A percentile compares a stretch with the other conserved stretches of the same genome.
Evolutionary conservation across 805 yeast species (phyloP).

Genomic region (Metschnikowia gelsemii): DNA sequence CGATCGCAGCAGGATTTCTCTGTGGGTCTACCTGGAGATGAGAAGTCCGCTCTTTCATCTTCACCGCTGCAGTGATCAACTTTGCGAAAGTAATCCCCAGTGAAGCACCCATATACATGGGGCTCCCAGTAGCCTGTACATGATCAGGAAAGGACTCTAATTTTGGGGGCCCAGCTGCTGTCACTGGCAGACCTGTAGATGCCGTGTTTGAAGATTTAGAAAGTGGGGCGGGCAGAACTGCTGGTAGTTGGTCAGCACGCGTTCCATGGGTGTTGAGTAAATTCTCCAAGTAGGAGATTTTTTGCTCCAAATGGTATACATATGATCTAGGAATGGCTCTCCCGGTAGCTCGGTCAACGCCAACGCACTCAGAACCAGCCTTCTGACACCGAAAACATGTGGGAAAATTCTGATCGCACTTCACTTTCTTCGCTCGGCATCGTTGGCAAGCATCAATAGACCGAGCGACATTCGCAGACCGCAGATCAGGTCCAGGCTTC

Average conservation of each 20-base stretch:
- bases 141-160: conserved; percentile 2
- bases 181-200: neutral
- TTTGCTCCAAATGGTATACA: conserved; percentile 67
- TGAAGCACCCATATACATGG: conserved; percentile 19
- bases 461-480: conserved; percentile 43
- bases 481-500: neutral
- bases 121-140: conserved; percentile 1
- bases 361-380: conserved; percentile 73
- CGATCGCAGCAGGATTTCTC: conserved; percentile 14
- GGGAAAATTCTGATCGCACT: conserved; percentile 69
- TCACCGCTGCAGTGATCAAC: conserved; percentile 74
- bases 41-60: conserved; percentile 37
- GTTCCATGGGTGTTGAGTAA: conserved; percentile 1
- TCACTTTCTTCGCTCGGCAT: conserved; percentile 66
- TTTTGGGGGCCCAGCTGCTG: neutral
- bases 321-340: conserved; percentile 82
- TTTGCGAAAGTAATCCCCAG: conserved; percentile 54
- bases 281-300: conserved; percentile 55
- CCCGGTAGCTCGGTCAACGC: conserved; percentile 86
- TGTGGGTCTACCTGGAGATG: conserved; percentile 17
- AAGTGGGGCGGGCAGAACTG: neutral
- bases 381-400: conserved; percentile 60
- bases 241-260: neutral
- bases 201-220: neutral
- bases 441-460: conserved; percentile 83